Evolutionary conservation across 1,284 basidiomycete genomes (phyloP), one percentile per base, ranked within the genome.

Genomic region (Laetiporus sulphureus): DNA sequence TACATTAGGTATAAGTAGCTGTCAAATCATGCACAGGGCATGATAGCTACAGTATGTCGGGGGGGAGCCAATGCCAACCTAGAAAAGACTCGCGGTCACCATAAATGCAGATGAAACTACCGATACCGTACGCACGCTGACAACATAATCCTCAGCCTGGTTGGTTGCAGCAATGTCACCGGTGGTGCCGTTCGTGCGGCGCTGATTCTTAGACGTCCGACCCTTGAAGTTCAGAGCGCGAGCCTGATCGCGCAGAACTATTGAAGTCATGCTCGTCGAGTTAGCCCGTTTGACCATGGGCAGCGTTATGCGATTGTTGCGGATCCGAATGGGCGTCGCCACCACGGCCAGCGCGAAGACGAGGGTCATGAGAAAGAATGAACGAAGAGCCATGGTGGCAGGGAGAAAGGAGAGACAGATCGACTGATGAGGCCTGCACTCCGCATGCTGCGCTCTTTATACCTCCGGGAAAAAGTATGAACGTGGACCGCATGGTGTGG

Each of bases 161-260:
- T 78, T 76, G 38, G 66, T 67, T 19, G 71, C 69, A 5, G 59
- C 36, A 13, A 63, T 45, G 44, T 57, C 63, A 54, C 31, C 38
- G 23, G 24, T 23, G 34, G 30, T 41, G 24, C 49, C 46, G 3
- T 40, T n/a, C 25, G 48, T 32, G 40, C 45, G 48, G n/a, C 47
- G 48, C 24, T 46, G 46, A n/a, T n/a, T n/a, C n/a, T n/a, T n/a
- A 22, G 53, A 51, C 15, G 44, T 46, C n/a, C n/a, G n/a, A 6
- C 42, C 41, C 23, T 45, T 50, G 37, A 59, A 50, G 40, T 42
- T 38, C 30, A 29, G 38, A 11, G 49, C 57, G 24, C 55, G 55
- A 8, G 49, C 50, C 45, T 57, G 56, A 37, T 61, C 59, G 21
- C 51, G 50, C 22, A 43, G 47, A 19, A 57, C 42, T 3, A 61